Base-by-base conservation (phyloP, 345 rosid genomes). In the Boechera retrofracta region DNA sequence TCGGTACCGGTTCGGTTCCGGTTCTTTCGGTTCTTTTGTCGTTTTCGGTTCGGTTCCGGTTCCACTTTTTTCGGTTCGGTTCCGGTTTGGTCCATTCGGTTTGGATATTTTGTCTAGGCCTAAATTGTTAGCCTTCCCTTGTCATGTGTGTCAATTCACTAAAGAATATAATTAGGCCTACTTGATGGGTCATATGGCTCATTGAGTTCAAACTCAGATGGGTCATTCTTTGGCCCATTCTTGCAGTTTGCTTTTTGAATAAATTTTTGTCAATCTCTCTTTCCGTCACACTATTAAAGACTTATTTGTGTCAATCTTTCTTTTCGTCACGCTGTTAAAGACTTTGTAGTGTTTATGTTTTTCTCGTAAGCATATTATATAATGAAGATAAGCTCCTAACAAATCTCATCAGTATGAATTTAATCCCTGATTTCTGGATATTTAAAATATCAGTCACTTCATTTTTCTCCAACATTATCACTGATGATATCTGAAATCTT, bases 401-500 rank as follows among this genome's bases (percentile, higher is more conserved):
- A 33, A 33, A 56, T 13, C 31, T 35, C 16, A n/a, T 16, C 55
- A 21, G 28, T 64, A 32, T 16, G 29, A 21, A 42, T n/a, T 39
- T 6, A 66, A n/a, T 26, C 54, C 53, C 26, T 28, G 59, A 51
- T 67, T 62, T 72, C 60, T 52, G 16, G 54, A 63, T 51, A 31
- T 41, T 28, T 2, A 29, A 28, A 28, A 2, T 53, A 31, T 53
- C 10, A 29, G 60, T 6, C 15, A 68, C 16, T 7, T 47, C 24
- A 3, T 41, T 45, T 56, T 10, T 29, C 15, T 13, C 6, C 59
- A 57, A 26, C 35, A 47, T 33, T 26, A 55, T 57, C 21, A 33
- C 57, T 51, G 60, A 24, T 8, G 18, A 49, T 21, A 58, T 13
- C 45, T 35, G 7, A 21, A 75, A 51, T 53, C 9, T 4, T 52